Evolutionary conservation across 352 stramenopile genomes (phyloP).

Genomic region (Globisporangium camurandrum): DNA sequence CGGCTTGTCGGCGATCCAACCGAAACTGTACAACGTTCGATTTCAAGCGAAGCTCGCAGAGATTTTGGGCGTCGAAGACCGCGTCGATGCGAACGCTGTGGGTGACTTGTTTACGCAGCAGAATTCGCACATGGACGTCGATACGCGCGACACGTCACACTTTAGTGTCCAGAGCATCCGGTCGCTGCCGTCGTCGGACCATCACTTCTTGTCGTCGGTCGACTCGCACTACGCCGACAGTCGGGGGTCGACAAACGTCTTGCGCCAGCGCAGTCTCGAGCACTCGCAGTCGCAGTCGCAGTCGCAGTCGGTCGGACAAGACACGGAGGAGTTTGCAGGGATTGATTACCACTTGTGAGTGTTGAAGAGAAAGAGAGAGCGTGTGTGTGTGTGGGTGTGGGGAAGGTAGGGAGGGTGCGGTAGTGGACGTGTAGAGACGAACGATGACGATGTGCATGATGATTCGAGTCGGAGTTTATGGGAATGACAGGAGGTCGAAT

Average conservation of each 20-base stretch:
- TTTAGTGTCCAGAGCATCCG: conserved; percentile 62
- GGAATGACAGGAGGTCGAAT: too few species aligned
- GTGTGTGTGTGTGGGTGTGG: too few species aligned
- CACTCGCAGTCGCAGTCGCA: conserved; percentile 24
- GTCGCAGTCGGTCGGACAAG: conserved; percentile 65
- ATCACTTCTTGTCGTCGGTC: conserved; percentile 45
- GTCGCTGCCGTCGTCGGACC: conserved; percentile 55
- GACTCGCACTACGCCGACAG: conserved; percentile 62
- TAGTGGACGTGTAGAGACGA: too few species aligned
- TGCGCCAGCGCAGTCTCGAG: conserved; percentile 53
- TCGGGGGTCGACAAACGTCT: conserved; percentile 30
- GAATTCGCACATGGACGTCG: conserved; percentile 86
- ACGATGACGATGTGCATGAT: too few species aligned
- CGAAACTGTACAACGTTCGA: conserved; percentile 75
- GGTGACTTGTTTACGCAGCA: conserved; percentile 67
- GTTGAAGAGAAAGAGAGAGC: neutral
- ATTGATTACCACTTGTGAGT: conserved; percentile 83
- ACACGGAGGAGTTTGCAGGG: conserved; percentile 75
- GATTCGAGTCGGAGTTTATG: too few species aligned
- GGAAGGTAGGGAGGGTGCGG: too few species aligned
- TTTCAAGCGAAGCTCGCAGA: conserved; percentile 86
- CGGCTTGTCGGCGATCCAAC: conserved; percentile 77
- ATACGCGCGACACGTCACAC: conserved; percentile 52
- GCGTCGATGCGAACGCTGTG: conserved; percentile 32
- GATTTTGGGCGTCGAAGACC: conserved; percentile 73